A percentile compares a stretch with the other conserved stretches of the same genome.
These are phyloP conservation scores for Chrysoporthe austroafricana DNA, from an alignment of 2,329 filamentous ascomycete genomes.

Conservation along the genomic window DNA sequence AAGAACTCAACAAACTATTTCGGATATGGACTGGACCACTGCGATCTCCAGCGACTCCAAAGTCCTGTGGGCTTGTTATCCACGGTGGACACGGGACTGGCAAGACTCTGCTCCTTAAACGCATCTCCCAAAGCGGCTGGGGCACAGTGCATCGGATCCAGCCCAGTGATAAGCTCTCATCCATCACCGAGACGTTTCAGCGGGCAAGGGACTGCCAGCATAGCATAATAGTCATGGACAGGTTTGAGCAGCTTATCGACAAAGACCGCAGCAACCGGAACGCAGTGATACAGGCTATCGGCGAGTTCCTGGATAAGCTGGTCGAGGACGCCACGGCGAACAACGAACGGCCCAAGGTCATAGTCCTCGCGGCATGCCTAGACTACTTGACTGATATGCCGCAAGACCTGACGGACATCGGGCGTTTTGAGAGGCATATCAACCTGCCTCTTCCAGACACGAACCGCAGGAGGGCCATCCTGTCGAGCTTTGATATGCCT, in stretches of 20 bases:
- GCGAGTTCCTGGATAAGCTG: slow-evolving; percentile 57
- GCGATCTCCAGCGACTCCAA: slow-evolving; percentile 40
- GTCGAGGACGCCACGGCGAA: slow-evolving; percentile 43
- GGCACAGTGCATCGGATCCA: slow-evolving; percentile 67
- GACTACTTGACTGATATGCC: slow-evolving; percentile 75
- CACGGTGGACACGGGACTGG: slow-evolving; percentile 85
- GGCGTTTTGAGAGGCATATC: slow-evolving; percentile 69
- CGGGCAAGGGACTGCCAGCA: slow-evolving; percentile 71
- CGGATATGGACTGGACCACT: slow-evolving; percentile 36
- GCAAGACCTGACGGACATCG: slow-evolving; percentile 64
- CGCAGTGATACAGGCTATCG: slow-evolving; percentile 55
- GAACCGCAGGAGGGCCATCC: slow-evolving; percentile 71
- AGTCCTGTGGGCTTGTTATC: slow-evolving; percentile 67
- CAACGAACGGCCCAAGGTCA: slow-evolving; percentile 56
- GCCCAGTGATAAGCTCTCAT: slow-evolving; percentile 57
- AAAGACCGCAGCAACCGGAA: slow-evolving; percentile 58
- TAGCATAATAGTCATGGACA: slow-evolving; percentile 79
- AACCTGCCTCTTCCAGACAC: slow-evolving; percentile 79
- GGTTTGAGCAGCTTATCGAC: slow-evolving; percentile 71
- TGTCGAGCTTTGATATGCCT: slow-evolving; percentile 60
- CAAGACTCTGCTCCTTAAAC: slow-evolving; percentile 75
- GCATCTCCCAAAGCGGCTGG: slow-evolving; percentile 71
- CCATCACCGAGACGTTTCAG: slow-evolving; percentile 70
- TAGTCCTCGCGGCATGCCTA: slow-evolving; percentile 75
- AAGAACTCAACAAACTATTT: slow-evolving; percentile 69